Conservation (phyloP, 768 basidiomycete species). For the Suillus decipiens region DNA sequence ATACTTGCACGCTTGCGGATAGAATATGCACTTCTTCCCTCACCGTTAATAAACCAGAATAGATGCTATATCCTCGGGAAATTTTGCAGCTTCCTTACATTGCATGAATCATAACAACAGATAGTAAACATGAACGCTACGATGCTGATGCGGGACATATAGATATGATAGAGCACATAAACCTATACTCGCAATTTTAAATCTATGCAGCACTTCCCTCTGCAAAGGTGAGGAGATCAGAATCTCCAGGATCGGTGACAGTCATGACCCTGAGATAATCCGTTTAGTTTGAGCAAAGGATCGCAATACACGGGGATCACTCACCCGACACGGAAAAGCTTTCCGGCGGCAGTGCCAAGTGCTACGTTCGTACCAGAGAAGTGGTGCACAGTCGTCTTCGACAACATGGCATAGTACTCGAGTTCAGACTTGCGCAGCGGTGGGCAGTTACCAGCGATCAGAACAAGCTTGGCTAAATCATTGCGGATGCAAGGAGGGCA, state of each 20-base stretch:
- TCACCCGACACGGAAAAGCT: constrained; percentile 97
- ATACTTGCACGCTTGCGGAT: not conserved
- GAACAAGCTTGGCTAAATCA: constrained; percentile 87
- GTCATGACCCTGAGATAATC: constrained; percentile 82
- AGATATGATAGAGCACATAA: not conserved
- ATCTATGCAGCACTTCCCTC: constrained; percentile 63
- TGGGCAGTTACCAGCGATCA: constrained; percentile 99
- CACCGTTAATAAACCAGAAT: too few relatives aligned
- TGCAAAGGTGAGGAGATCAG: constrained; percentile 87
- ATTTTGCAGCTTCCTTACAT: not conserved
- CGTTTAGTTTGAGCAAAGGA: not conserved
- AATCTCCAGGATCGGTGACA: constrained; percentile 93
- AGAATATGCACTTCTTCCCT: not conserved
- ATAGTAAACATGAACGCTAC: not conserved
- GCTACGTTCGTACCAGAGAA: constrained; percentile 97
- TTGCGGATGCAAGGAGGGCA: constrained; percentile 11
- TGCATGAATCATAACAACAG: not conserved
- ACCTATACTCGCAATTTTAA: constrained; percentile 3
- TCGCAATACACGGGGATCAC: constrained; percentile 21
- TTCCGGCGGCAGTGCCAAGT: constrained; percentile 97
- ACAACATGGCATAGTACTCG: constrained; percentile 99
- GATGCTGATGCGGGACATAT: not conserved
- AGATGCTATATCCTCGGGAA: too few relatives aligned
- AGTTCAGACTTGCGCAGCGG: constrained; percentile 99
- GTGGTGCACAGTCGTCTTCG: constrained; percentile 98